phyloP scores from a whole-genome alignment of 202 grass and related monocot species.

The Cymbopogon flexuosus region DNA sequence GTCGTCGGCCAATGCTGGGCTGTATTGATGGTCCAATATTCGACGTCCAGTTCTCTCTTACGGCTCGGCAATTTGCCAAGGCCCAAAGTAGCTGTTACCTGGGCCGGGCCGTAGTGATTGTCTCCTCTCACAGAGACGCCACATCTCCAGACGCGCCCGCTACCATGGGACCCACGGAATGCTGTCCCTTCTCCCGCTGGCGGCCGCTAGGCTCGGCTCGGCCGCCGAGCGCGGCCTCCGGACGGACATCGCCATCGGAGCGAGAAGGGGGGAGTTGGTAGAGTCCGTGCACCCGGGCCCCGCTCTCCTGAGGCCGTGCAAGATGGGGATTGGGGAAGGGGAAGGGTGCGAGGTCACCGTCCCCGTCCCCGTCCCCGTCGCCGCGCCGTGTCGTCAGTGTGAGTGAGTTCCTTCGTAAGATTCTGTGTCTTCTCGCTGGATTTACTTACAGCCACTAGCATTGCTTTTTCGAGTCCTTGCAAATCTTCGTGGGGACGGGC shows the following conservation, averaged over 20 bases:
- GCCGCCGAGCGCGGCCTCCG: not conserved
- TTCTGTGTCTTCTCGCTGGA: not conserved
- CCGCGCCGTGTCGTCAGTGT: not conserved
- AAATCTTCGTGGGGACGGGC: not conserved
- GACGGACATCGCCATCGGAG: not conserved
- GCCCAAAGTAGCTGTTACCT: not conserved
- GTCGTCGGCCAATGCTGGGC: not conserved
- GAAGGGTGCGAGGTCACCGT: constrained; percentile 30
- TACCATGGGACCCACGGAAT: not conserved
- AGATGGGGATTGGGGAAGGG: not conserved
- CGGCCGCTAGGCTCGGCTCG: not conserved
- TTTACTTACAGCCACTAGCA: not conserved
- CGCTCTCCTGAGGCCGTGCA: not conserved
- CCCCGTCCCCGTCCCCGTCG: too few species aligned
- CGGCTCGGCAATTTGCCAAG: not conserved
- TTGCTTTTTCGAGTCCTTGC: not conserved
- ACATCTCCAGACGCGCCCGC: not conserved
- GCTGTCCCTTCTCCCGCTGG: not conserved
- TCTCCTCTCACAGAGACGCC: not conserved
- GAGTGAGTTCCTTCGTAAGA: not conserved
- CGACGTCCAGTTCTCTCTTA: not conserved
- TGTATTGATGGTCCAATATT: not conserved
- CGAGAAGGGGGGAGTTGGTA: not conserved
- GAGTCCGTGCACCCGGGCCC: not conserved
- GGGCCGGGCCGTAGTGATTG: not conserved